Base-by-base conservation (phyloP, 2,329 filamentous ascomycete genomes). In the Rhexocercosporidium sp. region DNA sequence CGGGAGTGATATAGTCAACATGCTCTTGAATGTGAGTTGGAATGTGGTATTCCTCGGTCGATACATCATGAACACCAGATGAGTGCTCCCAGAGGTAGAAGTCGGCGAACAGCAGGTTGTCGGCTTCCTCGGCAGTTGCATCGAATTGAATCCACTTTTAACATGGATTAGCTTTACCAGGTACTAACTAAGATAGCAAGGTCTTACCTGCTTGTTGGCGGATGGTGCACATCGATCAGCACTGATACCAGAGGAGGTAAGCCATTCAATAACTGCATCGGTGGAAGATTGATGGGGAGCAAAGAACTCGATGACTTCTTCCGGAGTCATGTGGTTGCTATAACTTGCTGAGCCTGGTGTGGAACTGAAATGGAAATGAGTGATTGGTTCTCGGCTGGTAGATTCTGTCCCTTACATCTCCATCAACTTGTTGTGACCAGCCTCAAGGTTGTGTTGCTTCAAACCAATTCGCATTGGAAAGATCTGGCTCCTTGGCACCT, bases 81-180 rank as follows among this genome's bases (percentile, higher is more conserved):
- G 81, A 81, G 75, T 89, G 87, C 75, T 90, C 87, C 67, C 86
- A 84, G 41, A 88, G 82, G 65, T 88, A 85, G 60, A 85, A 88
- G 70, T 89, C 86, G 62, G 77, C 76, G 65, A 76, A 72, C 54
- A 80, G 71, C 3, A 79, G 73, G 27, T 69, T 59, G 53, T 79
- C 77, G 12, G 72, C 76, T 64, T 80, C 78, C n/a, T 70, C 66
- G 18, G 73, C 70, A 31, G 72, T 75, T 49, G 76, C 76, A 66
- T 79, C 77, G 49, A 79, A 77, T 69, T 77, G 75, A 56, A 80
- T 67, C 78, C 77, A 79, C 69, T 78, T 59, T 18, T 59, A 29
- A 7, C 11, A n/a, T 7, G 29, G n/a, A 22, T 51, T 18, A 46
- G 14, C 37, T 18, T 39, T 25, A 51, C n/a, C n/a, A 11, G 27